phyloP scores from a whole-genome alignment of 768 basidiomycete genomes.

The Rhizopogon vulgaris region DNA sequence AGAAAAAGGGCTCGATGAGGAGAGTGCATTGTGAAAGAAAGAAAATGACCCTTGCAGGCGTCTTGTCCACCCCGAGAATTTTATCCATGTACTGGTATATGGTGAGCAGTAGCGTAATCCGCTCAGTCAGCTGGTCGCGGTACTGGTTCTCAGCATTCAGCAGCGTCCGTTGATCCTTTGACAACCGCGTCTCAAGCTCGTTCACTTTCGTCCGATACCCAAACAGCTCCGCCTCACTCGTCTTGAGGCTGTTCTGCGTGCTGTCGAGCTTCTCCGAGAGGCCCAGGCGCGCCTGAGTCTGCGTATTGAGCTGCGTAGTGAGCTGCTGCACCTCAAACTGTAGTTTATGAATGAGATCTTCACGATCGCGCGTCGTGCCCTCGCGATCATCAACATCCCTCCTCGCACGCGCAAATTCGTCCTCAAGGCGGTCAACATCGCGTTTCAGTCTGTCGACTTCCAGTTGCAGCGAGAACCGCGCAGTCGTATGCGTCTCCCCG shows the following conservation, averaged over 20 bases:
- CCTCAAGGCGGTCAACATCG: conserved; percentile 76
- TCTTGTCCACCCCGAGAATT: conserved; percentile 86
- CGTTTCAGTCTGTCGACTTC: conserved; percentile 84
- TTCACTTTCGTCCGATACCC: conserved; percentile 53
- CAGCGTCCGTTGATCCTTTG: conserved; percentile 75
- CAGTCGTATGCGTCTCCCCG: conserved; percentile 80
- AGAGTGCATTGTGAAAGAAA: background rate
- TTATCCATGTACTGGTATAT: conserved; percentile 95
- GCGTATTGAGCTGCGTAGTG: conserved; percentile 68
- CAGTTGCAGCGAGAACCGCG: conserved; percentile 81
- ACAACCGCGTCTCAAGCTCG: conserved; percentile 74
- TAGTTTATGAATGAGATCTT: conserved; percentile 66
- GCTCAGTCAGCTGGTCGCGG: conserved; percentile 87
- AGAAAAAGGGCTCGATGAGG: background rate
- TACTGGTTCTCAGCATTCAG: conserved; percentile 72
- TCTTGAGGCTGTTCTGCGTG: conserved; percentile 53
- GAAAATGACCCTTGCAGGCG: conserved; percentile 51
- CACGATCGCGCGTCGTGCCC: conserved; percentile 58
- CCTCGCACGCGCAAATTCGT: conserved; percentile 66
- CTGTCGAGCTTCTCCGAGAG: conserved; percentile 85
- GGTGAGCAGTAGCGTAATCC: conserved; percentile 85
- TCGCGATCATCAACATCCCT: conserved; percentile 68
- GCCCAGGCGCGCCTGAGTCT: conserved; percentile 84
- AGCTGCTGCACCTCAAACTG: conserved; percentile 80
- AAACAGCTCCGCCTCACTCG: conserved; percentile 63